Base-by-base conservation (phyloP, 352 stramenopile species). In the Pythium graminicola region DNA sequence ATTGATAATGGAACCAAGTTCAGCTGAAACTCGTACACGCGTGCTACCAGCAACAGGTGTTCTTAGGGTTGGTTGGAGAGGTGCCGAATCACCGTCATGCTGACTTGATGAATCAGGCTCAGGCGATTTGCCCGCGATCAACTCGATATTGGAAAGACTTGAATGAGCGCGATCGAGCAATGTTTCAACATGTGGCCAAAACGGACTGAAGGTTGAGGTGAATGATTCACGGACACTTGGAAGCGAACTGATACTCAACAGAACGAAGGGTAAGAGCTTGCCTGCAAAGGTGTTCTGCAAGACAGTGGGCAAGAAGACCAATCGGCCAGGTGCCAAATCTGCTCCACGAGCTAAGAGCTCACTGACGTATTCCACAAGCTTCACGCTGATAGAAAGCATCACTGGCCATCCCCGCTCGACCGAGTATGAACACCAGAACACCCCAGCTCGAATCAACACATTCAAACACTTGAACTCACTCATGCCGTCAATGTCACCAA, bases 391-490 rank as follows among this genome's bases (percentile, higher is more conserved):
- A 3, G 65, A 60, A 51, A 89, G 60, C 19, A 88, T 57, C 13
- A 91, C 76, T 3, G 54, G 33, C 83, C 81, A 92, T 2, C 77
- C 67, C 33, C 69, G 55, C 16, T 58, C 51, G 3, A 57, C 73
- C 2, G 70, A 69, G 32, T 65, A 66, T 2, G 76, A 78, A 46
- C 77, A 89, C 83, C 83, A 94, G 42, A 74, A 92, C n/a, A 91
- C 63, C 16, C 69, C 59, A 8, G 77, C 73, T 6, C 83, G 83
- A 24, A 92, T 39, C 46, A 92, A 60, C 14, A 92, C 64, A 29
- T 91, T 91, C 4, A 94, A 51, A 39, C 79, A 92, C 51, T 86
- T 89, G 53, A 92, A 92, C 39, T 91, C 81, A 38, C 69, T 56
- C 19, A 46, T 77, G 11, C 20, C 42, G 49, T 89, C 69, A 16